Base-by-base conservation (phyloP, 2,329 filamentous ascomycete species). In the Pyrenophora teres region DNA sequence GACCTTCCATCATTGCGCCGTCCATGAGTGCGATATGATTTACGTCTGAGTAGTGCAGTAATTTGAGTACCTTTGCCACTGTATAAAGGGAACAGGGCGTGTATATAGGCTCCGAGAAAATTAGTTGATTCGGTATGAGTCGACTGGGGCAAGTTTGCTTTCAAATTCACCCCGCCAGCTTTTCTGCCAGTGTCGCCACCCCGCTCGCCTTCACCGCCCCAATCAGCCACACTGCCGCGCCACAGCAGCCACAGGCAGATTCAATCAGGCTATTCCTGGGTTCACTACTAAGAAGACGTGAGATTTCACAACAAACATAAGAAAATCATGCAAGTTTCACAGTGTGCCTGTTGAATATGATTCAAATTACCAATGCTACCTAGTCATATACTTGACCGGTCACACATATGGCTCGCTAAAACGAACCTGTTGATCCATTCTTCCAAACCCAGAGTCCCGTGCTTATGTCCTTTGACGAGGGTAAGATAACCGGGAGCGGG, bases 1-100 rank as follows among this genome's bases (percentile, higher is more conserved):
- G 69, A 40, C 63, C 51, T 59, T 77, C 76, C 46, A 77, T 63
- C 58, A 77, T 74, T 75, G 77, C 77, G 51, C 54, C 46, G 48
- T 58, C 50, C 50, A 55, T 43, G 44, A 42, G 46, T 54, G 42
- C 50, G 25, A 23, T 44, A 10, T 23, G 16, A 19, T 40, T 50
- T 25, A n/a, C 27, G 39, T 42, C 12, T 36, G 27, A 38, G 31
- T 18, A 16, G 15, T 38, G 27, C 19, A 32, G 13, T 38, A 6
- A 0, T 12, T 40, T 13, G 25, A 3, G 19, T 30, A 23, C 10
- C 27, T 52, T 16, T 18, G 18, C n/a, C 12, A 21, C 19, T 5
- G 15, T 21, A 16, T 9, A 16, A 38, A 52, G 19, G 19, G 25
- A 18, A 12, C n/a, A 30, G 6, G 4, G 9, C 25, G 12, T 38